Conservation (phyloP, 2,329 filamentous ascomycete species). For the Coniochaeta sp. region DNA sequence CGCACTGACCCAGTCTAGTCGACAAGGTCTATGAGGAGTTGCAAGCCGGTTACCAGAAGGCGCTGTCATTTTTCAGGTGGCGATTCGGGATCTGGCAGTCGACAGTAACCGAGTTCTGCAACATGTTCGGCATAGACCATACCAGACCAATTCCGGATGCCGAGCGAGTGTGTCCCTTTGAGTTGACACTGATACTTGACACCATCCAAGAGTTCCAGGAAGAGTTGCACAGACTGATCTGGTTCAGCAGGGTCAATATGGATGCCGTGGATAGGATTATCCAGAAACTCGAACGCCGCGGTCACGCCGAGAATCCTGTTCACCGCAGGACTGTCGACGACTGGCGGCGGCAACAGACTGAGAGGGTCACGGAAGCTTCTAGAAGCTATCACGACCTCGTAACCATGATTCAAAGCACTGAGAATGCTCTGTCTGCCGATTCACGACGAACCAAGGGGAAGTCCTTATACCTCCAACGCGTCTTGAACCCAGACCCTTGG, state of each 20-base stretch:
- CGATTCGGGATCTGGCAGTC: not conserved
- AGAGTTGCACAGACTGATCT: not conserved
- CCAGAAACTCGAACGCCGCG: not conserved
- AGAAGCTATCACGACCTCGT: not conserved
- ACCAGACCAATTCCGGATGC: not conserved
- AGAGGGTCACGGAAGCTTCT: not conserved
- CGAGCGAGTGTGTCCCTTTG: not conserved
- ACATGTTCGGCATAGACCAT: not conserved
- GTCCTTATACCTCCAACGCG: not conserved
- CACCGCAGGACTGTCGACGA: not conserved
- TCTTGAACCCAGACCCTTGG: not conserved
- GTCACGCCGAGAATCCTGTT: not conserved
- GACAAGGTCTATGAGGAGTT: constrained; percentile 3
- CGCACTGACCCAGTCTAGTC: constrained; percentile 9
- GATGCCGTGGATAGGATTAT: not conserved
- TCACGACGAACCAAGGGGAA: not conserved
- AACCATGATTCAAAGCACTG: not conserved
- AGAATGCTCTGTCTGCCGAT: not conserved
- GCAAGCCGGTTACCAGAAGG: not conserved
- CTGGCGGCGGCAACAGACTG: not conserved
- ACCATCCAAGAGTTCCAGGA: not conserved
- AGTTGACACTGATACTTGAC: not conserved
- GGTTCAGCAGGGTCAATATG: not conserved
- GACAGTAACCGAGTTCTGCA: not conserved
- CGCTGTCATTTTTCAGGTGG: not conserved